Evolutionary conservation across 1,139 yeast species (phyloP), one percentile per base, ranked within the genome.

Genomic region (Hyphopichia pseudoburtonii): DNA sequence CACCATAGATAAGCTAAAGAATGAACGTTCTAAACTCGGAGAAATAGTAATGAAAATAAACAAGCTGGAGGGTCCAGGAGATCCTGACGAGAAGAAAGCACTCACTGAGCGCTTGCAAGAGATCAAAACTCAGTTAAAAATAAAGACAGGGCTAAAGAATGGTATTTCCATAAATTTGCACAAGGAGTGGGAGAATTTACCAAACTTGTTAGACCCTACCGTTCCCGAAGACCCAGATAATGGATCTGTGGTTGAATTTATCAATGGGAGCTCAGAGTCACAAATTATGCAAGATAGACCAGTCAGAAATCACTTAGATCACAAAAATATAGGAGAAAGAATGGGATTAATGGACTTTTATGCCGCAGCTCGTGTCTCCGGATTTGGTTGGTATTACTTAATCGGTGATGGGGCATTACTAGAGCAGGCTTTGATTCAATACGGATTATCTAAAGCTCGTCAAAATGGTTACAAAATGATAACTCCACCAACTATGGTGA

Each of bases 391-490:
- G 84, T 92, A 90, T 58, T 94, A 86, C 51, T 64, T 92, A 10
- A 47, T 83, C 2, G 89, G 89, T 14, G 95, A 86, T 46, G 97
- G 95, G 8, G 97, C 97, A 0, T 64, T 83, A 30, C 62, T 94
- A 29, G 98, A 94, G 53, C 94, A 86, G 52, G 98, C 98, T 0
- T 67, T 94, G 38, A 78, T 90, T 1, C 92, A 86, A 46, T 89
- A 82, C 56, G 83, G 94, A 0, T 60, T 92, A 37, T 66, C 75
- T 14, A 65, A 70, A 39, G 96, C 97, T 2, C 68, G 87, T 29
- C 52, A 62, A 30, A 58, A 68, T 7, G 96, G 96, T 0, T 94
- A 86, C 62, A 60, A 62, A 26, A 74, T 84, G 74, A 79, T 83
- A 10, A 62, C 79, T 7, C 97, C 98, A 1, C 98, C 98, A 2